Evolutionary conservation across 805 yeast genomes (phyloP).

Genomic region (Jamesozyma spencerorum): DNA sequence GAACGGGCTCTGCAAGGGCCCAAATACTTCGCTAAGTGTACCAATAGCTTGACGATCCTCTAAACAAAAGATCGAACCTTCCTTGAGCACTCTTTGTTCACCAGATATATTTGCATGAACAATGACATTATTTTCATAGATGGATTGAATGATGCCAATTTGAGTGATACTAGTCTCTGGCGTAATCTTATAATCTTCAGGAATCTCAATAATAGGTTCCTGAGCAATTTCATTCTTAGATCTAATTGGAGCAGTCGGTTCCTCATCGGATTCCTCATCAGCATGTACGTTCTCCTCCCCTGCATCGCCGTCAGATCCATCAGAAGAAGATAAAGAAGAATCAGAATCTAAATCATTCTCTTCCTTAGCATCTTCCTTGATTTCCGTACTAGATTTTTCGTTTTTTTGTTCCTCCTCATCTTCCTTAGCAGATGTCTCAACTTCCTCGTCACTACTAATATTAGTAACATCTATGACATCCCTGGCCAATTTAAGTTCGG

Average conservation of each 20-base stretch:
- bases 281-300: constrained; percentile 13
- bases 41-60: constrained; percentile 67
- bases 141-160: constrained; percentile 58
- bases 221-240: constrained; percentile 72
- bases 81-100: constrained; percentile 74
- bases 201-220: constrained; percentile 58
- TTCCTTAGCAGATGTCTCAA: constrained; percentile 2
- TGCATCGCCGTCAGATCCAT: constrained; percentile 14
- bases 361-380: neutral
- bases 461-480: constrained; percentile 17
- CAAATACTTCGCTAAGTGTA: constrained; percentile 78
- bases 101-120: constrained; percentile 70
- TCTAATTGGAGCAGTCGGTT: constrained; percentile 53
- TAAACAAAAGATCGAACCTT: constrained; percentile 70
- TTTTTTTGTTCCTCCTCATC: constrained; percentile 1
- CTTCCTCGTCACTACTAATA: constrained; percentile 10
- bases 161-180: constrained; percentile 57
- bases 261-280: constrained; percentile 35
- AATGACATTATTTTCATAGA: constrained; percentile 65
- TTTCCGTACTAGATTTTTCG: neutral
- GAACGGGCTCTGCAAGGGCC: constrained; percentile 72
- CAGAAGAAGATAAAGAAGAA: constrained; percentile 11
- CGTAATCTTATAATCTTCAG: constrained; percentile 53
- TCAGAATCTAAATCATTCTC: neutral
- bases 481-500: constrained; percentile 5